phyloP scores from a whole-genome alignment of 1,284 basidiomycete genomes.

The Ceratobasidium sp. region DNA sequence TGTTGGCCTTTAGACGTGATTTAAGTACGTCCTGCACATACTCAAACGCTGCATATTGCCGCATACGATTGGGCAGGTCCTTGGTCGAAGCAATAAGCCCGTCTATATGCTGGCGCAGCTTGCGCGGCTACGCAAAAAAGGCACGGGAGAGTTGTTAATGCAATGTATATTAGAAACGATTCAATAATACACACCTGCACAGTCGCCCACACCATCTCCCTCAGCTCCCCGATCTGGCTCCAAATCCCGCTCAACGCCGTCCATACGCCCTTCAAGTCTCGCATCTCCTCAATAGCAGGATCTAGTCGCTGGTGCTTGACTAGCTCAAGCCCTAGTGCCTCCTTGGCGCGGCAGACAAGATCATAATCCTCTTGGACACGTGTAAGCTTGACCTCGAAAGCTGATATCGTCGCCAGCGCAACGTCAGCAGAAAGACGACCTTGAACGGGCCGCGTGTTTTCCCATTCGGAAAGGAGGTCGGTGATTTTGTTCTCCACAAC shows the following conservation, averaged over 20 bases:
- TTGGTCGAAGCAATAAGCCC: constrained; percentile 88
- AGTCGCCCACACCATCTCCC: constrained; percentile 90
- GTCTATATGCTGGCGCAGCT: constrained; percentile 94
- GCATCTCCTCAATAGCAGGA: constrained; percentile 93
- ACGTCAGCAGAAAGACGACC: constrained; percentile 95
- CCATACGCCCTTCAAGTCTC: constrained; percentile 98
- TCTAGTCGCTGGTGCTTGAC: constrained; percentile 90
- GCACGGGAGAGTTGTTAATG: not conserved
- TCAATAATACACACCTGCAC: constrained; percentile 63
- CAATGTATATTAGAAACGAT: not conserved
- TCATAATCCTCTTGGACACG: constrained; percentile 94
- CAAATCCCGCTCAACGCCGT: constrained; percentile 97
- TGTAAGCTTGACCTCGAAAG: constrained; percentile 90
- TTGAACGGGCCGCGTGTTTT: constrained; percentile 93
- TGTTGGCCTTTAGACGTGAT: constrained; percentile 88
- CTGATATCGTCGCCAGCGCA: constrained; percentile 94
- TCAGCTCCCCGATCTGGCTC: constrained; percentile 90
- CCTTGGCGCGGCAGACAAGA: constrained; percentile 94
- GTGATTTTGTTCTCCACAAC: constrained; percentile 94
- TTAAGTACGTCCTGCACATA: constrained; percentile 94
- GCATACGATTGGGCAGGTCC: constrained; percentile 99
- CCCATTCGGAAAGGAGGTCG: constrained; percentile 93
- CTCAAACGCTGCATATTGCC: constrained; percentile 98
- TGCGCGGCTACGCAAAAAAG: constrained; percentile 74
- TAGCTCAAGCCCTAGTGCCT: constrained; percentile 93